Base-by-base conservation (phyloP, 768 basidiomycete genomes). In the Clitopilus passeckerianus region DNA sequence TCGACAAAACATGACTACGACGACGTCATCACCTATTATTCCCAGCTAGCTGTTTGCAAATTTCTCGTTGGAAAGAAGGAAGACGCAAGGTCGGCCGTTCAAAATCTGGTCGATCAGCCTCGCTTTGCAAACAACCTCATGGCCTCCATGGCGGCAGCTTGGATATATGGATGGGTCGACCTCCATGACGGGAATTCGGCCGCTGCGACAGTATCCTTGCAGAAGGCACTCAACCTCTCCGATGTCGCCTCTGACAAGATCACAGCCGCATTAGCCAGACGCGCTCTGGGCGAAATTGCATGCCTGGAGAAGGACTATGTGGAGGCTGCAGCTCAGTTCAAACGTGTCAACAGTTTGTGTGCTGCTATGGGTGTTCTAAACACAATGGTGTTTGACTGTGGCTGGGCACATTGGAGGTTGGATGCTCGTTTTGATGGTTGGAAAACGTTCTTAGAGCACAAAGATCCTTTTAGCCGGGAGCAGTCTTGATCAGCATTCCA, bases 261-360 rank as follows among this genome's bases (percentile, higher is more conserved):
- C 41, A 35, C 23, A 15, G 23, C 20, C 6, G 34, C 55, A 20
- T 35, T 34, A 34, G 27, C 55, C 14, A 56, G 22, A 18, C 16
- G 55, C 16, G 30, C 33, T n/a, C 55, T 56, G 20, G 55, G 55
- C 12, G 55, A 56, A 34, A 56, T 56, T 27, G 55, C 55, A 9
- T 22, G 16, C 16, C 30, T 56, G 6, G 55, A 34, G 34, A 34
- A 41, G 23, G 34, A 56, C 34, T 22, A 56, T 20, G 24, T 20
- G 23, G 27, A 18, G 16, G 55, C 55, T 22, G 34, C 20, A 9
- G 33, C 34, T 5, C 41, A 44, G 15, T 57, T 57, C 46, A 46
- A 57, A 23, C 41, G 46, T 5, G 56, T 30, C 23, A 12, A n/a
- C 9, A 35, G 34, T 6, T 18, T 56, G 34, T 56, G 55, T 20